Evolutionary conservation across 1,284 basidiomycete genomes (phyloP), one percentile per base, ranked within the genome.

Genomic region (Cutaneotrichosporon cyanovorans): DNA sequence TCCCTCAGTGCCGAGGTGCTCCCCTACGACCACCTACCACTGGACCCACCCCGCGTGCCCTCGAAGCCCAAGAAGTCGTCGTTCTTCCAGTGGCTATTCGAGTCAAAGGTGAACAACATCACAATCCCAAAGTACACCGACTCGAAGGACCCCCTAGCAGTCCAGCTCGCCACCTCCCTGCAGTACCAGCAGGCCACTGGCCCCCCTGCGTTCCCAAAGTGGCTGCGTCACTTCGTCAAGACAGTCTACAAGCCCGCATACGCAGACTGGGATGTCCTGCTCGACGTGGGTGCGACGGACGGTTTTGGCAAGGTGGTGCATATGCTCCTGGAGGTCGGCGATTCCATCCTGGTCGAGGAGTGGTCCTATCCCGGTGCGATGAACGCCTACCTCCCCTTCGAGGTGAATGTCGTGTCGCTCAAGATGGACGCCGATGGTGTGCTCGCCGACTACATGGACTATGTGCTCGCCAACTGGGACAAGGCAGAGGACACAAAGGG

Each of bases 231-330:
- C 34, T 84, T 87, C 58, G 77, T 79, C 4, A 64, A 60, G 35
- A 78, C 75, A 46, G 78, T 87, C 1, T 85, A 79, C 67, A 73
- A 77, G 49, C 87, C 86, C 0, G 83, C 72, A 0, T 86, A 84
- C 63, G 62, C 70, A n/a, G 78, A 87, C 62, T 86, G 76, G 66
- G 72, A 76, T 8, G 79, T 77, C 2, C 62, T 87, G 16, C 62
- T 84, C 9, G 79, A 84, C 54, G 77, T 77, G 11, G 86, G 86
- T 15, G 85, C 85, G 51, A 90, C 87, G 0, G 87, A 87, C 61
- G 86, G 79, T 31, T 80, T 66, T 58, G 68, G 48, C 51, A 72
- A 73, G 52, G 65, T 68, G 40, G 59, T 61, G 42, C 50, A 55
- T 64, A 51, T 86, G 80, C 69, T 90, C 12, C 80, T 80, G 62